Evolutionary conservation across 495 filamentous ascomycete genomes (phyloP), one percentile per base, ranked within the genome.

Genomic region (Talaromyces proteolyticus): DNA sequence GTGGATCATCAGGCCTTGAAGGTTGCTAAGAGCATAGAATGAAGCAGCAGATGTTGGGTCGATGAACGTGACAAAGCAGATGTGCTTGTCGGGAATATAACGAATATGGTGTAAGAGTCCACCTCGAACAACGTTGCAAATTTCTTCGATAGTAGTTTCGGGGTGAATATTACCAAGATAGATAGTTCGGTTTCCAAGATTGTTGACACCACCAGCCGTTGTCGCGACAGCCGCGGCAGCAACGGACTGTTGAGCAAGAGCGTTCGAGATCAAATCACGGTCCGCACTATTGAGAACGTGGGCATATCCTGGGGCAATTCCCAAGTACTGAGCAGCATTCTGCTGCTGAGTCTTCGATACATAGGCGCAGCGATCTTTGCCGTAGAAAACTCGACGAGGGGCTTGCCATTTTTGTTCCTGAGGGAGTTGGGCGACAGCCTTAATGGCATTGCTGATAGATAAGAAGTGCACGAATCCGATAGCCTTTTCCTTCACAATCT

Each of bases 291-390:
- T 97, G 49, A 97, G 78, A 58, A 96, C 89, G 63, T 96, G 91
- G 2, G 93, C 91, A 65, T 96, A 96, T 22, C 92, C 92, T n/a
- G 93, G 93, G 10, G 93, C 89, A 58, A 98, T 98, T 43, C 93
- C 94, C 8, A 98, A 79, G 64, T 96, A 98, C 69, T 98, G 93
- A 22, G 93, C 93, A 14, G 93, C 93, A 60, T 98, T 98, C 74
- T 98, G 93, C 69, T 98, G 93, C 70, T 98, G 93, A 0, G 93
- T 98, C 79, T 98, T 98, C 39, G 93, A 98, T 34, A 98, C 91
- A 62, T 98, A 98, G 17, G 93, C 93, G 62, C 93, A 98, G 40
- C 93, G 81, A 65, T 98, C 93, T 72, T 98, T 98, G 55, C 93
- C 93, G 55, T 98, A 98, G 75, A 95, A 97, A 10, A 98, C 94